phyloP scores from a whole-genome alignment of 2,329 filamentous ascomycete species.

The Pseudogymnoascus sp. region DNA sequence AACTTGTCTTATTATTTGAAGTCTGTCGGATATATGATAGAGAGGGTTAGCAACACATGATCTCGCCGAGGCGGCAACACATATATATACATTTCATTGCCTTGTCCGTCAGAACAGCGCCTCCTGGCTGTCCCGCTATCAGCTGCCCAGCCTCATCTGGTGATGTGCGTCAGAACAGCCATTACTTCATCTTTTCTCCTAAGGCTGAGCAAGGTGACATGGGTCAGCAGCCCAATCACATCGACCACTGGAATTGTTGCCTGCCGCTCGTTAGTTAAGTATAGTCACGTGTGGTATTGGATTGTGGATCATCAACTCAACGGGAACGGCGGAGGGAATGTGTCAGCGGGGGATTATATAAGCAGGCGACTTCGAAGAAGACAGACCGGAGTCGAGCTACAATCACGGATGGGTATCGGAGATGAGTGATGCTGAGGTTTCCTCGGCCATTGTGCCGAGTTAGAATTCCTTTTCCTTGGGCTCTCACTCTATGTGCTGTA shows the following conservation, averaged over 20 bases:
- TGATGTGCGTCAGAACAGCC: constrained; percentile 1
- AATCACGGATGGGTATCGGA: not conserved
- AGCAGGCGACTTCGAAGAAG: not conserved
- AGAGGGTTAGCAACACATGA: not conserved
- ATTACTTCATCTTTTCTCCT: not conserved
- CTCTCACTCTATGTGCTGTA: not conserved
- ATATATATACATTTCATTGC: not conserved
- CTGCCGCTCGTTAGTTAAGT: not conserved
- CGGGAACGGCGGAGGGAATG: not conserved
- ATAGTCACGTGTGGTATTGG: not conserved
- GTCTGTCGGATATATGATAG: not conserved
- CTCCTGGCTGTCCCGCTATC: not conserved
- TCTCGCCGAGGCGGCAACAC: not conserved
- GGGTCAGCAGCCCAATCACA: constrained; percentile 4
- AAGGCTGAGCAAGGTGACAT: not conserved
- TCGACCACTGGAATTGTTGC: not conserved
- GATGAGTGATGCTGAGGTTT: not conserved
- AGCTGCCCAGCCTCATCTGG: constrained; percentile 1
- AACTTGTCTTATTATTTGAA: not conserved
- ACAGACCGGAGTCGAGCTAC: not conserved
- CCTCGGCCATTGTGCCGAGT: not conserved
- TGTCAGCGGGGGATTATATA: not conserved
- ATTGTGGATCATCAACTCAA: not conserved
- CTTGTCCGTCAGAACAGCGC: not conserved
- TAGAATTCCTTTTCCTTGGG: not conserved